phyloP scores from a whole-genome alignment of 2,329 filamentous ascomycete species.

The Aspergillus ustus region DNA sequence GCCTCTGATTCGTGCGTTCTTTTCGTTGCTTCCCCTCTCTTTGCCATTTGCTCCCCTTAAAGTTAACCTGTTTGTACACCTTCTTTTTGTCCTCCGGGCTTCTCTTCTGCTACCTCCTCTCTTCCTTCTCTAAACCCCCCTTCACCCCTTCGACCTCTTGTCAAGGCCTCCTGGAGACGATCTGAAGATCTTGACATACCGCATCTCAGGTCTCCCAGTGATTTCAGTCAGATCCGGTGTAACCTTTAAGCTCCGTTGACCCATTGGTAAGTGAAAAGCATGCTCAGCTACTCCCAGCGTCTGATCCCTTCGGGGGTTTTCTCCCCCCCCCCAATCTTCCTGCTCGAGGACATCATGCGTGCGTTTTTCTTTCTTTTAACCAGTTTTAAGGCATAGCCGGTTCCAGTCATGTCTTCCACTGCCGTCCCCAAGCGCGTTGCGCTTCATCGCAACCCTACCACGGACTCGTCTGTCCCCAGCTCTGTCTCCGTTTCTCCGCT shows the following conservation, averaged over 20 bases:
- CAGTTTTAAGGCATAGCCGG: constrained; percentile 2
- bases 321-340: not conserved
- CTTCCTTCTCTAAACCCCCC: constrained; percentile 5
- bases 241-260: constrained; percentile 13
- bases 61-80: constrained; percentile 3
- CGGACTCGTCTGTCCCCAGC: constrained; percentile 60
- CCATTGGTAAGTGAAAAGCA: constrained; percentile 16
- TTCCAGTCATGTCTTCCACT: constrained; percentile 54
- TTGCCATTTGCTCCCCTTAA: constrained; percentile 15
- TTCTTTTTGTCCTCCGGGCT: constrained; percentile 11
- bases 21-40: constrained; percentile 20
- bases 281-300: not conserved
- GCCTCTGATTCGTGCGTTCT: constrained; percentile 14
- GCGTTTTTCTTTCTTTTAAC: constrained; percentile 4
- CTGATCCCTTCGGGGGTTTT: not conserved
- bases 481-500: constrained; percentile 60
- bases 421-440: constrained; percentile 51
- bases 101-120: constrained; percentile 17
- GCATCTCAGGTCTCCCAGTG: constrained; percentile 12
- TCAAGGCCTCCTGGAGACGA: constrained; percentile 17
- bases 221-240: constrained; percentile 6
- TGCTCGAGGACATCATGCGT: not conserved
- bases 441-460: constrained; percentile 57
- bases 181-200: constrained; percentile 19
- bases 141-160: constrained; percentile 11